phyloP scores from a whole-genome alignment of 768 basidiomycete species.

The Termitomyces titanicus region DNA sequence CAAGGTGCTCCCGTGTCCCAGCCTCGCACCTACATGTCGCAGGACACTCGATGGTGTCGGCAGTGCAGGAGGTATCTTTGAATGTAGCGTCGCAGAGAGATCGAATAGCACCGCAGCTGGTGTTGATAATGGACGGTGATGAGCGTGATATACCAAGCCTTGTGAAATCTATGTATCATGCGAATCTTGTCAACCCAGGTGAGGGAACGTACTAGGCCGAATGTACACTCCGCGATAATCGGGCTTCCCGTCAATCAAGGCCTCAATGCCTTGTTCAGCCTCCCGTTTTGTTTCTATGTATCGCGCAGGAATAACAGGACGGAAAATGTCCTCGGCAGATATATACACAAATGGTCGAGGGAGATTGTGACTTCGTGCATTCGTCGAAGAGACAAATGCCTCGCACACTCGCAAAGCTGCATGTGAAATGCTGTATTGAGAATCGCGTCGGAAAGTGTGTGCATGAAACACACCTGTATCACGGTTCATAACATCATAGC shows the following conservation, averaged over 20 bases:
- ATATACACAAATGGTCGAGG: conserved; percentile 86
- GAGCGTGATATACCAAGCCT: conserved; percentile 97
- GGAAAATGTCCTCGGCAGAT: conserved; percentile 92
- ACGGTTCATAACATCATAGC: conserved; percentile 82
- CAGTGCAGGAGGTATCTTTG: conserved; percentile 48
- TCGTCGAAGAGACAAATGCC: conserved; percentile 55
- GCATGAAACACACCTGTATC: conserved; percentile 69
- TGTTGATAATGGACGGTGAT: conserved; percentile 84
- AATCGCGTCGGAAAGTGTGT: not conserved
- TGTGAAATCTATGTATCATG: conserved; percentile 4
- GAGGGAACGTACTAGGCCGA: conserved; percentile 71
- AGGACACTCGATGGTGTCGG: conserved; percentile 68
- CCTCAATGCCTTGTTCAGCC: conserved; percentile 71
- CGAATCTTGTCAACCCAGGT: conserved; percentile 3
- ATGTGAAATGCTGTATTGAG: not conserved
- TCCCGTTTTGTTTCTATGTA: conserved; percentile 96
- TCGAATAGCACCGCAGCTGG: conserved; percentile 83
- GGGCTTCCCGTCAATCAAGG: conserved; percentile 40
- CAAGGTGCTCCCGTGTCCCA: conserved; percentile 22
- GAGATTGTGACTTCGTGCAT: conserved; percentile 21
- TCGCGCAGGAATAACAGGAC: conserved; percentile 77
- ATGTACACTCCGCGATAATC: conserved; percentile 73
- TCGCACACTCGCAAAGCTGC: conserved; percentile 75
- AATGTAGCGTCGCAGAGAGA: conserved; percentile 71
- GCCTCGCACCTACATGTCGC: conserved; percentile 42